Percentiles rank a stretch among this genome's conserved stretches.
These are phyloP conservation scores for Sphaerobolus stellatus DNA, from an alignment of 1,284 basidiomycete genomes.

Conservation along the genomic window DNA sequence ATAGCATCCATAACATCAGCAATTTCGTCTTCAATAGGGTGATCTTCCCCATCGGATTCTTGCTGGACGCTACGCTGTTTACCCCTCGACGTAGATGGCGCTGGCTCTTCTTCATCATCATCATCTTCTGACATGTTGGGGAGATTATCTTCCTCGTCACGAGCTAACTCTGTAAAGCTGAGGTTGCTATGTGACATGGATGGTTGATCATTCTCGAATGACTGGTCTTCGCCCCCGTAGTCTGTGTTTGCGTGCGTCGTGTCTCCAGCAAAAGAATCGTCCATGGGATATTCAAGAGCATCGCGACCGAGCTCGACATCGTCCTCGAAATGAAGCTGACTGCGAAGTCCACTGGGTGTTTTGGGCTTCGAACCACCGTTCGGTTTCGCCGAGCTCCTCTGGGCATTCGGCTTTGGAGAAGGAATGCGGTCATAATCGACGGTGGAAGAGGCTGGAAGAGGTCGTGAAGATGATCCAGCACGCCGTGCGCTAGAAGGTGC, in stretches of 20 bases:
- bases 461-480: slow-evolving; percentile 50
- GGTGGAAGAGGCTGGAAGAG: slow-evolving; percentile 43
- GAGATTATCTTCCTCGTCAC: slow-evolving; percentile 42
- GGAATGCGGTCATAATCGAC: slow-evolving; percentile 10
- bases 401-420: neutral
- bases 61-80: slow-evolving; percentile 27
- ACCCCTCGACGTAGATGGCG: too few relatives aligned
- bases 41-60: slow-evolving; percentile 29
- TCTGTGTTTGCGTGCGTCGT: neutral
- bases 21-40: slow-evolving; percentile 54
- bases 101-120: too few relatives aligned
- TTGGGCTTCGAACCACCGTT: neutral
- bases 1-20: slow-evolving; percentile 46
- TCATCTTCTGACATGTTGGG: slow-evolving; percentile 34
- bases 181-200: slow-evolving; percentile 26
- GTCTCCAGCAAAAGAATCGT: neutral
- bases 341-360: slow-evolving; percentile 7
- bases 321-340: slow-evolving; percentile 37
- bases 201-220: neutral
- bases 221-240: neutral
- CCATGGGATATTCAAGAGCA: neutral
- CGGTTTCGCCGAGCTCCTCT: slow-evolving; percentile 1
- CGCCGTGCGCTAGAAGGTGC: slow-evolving; percentile 49
- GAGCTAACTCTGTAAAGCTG: slow-evolving; percentile 49
- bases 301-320: slow-evolving; percentile 31